Percentiles rank a stretch among this genome's conserved stretches.
phyloP scores from a whole-genome alignment of 2,329 filamentous ascomycete species.

The Talaromyces funiculosus region DNA sequence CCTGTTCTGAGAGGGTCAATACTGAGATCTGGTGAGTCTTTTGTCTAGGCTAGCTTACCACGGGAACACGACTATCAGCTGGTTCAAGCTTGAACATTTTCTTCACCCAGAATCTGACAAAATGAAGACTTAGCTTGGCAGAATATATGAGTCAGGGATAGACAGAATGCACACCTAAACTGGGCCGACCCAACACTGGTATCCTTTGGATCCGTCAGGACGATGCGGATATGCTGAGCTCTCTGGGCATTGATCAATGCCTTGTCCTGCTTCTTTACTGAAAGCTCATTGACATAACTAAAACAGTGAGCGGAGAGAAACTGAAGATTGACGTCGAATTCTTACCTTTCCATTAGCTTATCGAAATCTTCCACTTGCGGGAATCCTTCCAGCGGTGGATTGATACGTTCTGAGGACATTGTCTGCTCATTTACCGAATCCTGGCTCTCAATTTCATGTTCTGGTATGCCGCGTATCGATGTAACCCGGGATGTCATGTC shows the following conservation, averaged over 20 bases:
- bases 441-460: conserved; percentile 40
- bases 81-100: conserved; percentile 48
- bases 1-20: conserved; percentile 23
- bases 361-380: conserved; percentile 44
- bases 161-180: conserved; percentile 35
- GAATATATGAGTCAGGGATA: background rate
- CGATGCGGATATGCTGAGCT: conserved; percentile 44
- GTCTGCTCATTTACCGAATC: conserved; percentile 39
- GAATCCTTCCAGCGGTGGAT: conserved; percentile 40
- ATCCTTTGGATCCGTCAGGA: conserved; percentile 46
- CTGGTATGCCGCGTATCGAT: conserved; percentile 29
- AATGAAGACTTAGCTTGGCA: conserved; percentile 7
- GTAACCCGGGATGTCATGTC: conserved; percentile 16
- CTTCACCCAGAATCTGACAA: conserved; percentile 46
- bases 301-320: background rate
- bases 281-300: conserved; percentile 47
- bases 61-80: conserved; percentile 31
- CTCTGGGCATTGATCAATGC: conserved; percentile 46
- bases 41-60: conserved; percentile 26
- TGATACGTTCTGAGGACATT: conserved; percentile 41
- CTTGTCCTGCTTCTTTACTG: conserved; percentile 49
- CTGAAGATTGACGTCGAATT: background rate
- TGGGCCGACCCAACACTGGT: conserved; percentile 48
- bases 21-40: background rate
- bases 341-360: conserved; percentile 40